phyloP scores from a whole-genome alignment of 2,329 filamentous ascomycete species.

The Aspergillus aculeatinus region DNA sequence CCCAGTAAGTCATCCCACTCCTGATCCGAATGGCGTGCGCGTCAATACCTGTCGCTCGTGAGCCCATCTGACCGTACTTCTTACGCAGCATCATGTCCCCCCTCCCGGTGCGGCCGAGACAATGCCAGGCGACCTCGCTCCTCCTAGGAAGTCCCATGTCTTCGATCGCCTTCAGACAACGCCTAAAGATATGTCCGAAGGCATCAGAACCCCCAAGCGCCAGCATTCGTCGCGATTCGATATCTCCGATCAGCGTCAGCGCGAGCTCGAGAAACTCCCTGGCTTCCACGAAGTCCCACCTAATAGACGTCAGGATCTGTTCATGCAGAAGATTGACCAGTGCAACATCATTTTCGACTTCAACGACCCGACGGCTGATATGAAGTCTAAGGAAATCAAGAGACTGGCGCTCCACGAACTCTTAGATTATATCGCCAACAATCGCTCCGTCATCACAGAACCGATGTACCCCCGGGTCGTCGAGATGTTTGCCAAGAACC shows the following conservation, averaged over 20 bases:
- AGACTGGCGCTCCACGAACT: conserved; percentile 91
- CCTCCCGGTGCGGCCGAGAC: conserved; percentile 92
- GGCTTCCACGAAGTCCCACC: conserved; percentile 97
- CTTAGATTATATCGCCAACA: conserved; percentile 97
- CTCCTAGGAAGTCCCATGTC: conserved; percentile 89
- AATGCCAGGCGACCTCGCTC: conserved; percentile 95
- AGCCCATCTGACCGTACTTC: conserved; percentile 1
- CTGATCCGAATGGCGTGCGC: background rate
- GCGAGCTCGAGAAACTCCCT: conserved; percentile 93
- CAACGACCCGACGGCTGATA: conserved; percentile 95
- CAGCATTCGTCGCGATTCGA: conserved; percentile 98
- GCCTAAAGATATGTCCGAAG: conserved; percentile 94
- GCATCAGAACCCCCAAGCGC: conserved; percentile 88
- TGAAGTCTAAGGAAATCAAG: conserved; percentile 99
- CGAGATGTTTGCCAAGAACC: conserved; percentile 98
- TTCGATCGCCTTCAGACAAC: conserved; percentile 89
- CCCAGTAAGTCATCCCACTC: conserved; percentile 59
- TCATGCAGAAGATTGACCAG: conserved; percentile 99
- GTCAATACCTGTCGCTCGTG: background rate
- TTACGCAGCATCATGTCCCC: conserved; percentile 69
- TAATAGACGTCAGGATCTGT: conserved; percentile 89
- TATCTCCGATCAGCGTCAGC: conserved; percentile 83
- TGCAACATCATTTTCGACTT: conserved; percentile 99
- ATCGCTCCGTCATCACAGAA: conserved; percentile 96
- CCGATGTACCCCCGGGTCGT: conserved; percentile 98